Evolutionary conservation across 164 flowering plant species (phyloP).

Genomic region (Aristolochia fimbriata): DNA sequence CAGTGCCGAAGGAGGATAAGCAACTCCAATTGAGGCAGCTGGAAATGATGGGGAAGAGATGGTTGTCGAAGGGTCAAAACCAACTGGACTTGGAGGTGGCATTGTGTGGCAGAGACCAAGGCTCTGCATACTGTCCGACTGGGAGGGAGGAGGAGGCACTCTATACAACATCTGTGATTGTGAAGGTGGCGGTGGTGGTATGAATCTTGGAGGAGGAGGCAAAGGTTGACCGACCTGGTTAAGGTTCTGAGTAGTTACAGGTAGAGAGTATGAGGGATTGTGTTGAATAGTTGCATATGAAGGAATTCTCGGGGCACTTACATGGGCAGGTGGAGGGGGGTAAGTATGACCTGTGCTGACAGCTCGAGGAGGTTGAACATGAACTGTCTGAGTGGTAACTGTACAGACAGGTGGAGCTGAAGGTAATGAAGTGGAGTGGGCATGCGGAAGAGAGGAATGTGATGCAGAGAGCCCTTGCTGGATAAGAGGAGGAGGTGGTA

Average conservation of each 20-base stretch:
- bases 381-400: constrained; percentile 15
- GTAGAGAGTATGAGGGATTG: constrained; percentile 16
- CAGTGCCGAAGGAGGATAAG: constrained; percentile 15
- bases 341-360: constrained; percentile 23
- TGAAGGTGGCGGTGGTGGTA: constrained; percentile 31
- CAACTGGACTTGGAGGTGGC: constrained; percentile 19
- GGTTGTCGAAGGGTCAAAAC: constrained; percentile 18
- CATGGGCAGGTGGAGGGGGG: constrained; percentile 15
- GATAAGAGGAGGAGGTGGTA: constrained; percentile 9
- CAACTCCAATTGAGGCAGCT: constrained; percentile 9
- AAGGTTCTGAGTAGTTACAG: constrained; percentile 17
- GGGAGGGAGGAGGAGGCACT: constrained; percentile 13
- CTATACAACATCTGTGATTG: constrained; percentile 28
- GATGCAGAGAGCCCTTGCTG: constrained; percentile 20
- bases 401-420: constrained; percentile 4
- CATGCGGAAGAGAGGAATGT: constrained; percentile 11
- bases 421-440: constrained; percentile 11
- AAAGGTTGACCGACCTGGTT: constrained; percentile 11
- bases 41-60: constrained; percentile 14
- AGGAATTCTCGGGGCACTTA: constrained; percentile 10
- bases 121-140: constrained; percentile 17
- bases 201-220: constrained; percentile 23
- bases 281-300: constrained; percentile 22
- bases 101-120: constrained; percentile 14
- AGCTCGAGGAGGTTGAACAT: constrained; percentile 15